Evolutionary conservation across 2,329 filamentous ascomycete species (phyloP).

Genomic region (Graphilbum ipis-grandicollis): DNA sequence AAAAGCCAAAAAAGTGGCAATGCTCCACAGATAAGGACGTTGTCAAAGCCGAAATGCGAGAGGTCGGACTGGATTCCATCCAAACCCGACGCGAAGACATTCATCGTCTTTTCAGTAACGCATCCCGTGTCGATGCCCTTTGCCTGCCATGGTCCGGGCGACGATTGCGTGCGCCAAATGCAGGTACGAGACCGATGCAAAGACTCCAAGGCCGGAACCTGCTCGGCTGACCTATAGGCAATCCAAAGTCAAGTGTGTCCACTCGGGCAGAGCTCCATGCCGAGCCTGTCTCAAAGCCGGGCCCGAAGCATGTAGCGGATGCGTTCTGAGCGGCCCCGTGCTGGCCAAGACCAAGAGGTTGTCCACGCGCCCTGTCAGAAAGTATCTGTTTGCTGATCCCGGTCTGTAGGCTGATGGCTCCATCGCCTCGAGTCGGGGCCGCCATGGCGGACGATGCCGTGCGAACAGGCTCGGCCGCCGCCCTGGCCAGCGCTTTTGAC

Average conservation of each 20-base stretch:
- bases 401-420: too few relatives aligned
- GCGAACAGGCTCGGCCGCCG: background rate
- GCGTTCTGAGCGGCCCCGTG: background rate
- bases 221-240: background rate
- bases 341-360: background rate
- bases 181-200: too few relatives aligned
- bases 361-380: background rate
- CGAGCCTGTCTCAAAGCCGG: slow-evolving; percentile 3
- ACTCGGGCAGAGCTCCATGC: slow-evolving; percentile 4
- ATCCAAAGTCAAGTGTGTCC: slow-evolving; percentile 6
- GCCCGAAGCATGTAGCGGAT: background rate
- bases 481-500: background rate
- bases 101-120: too few relatives aligned
- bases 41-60: too few relatives aligned
- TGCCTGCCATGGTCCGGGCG: background rate
- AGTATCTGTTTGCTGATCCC: background rate
- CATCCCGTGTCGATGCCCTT: background rate
- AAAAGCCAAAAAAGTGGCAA: too few relatives aligned
- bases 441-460: background rate
- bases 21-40: too few relatives aligned
- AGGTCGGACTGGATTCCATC: too few relatives aligned
- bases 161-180: background rate
- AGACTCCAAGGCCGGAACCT: too few relatives aligned
- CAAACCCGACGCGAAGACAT: too few relatives aligned
- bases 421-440: background rate